Evolutionary conservation across 345 rosid species (phyloP).

Genomic region (Brassica napus): Da-Ae NC_063442.1:2513001-2513500

Average conservation of each 20-base stretch:
- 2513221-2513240: slow-evolving; percentile 37
- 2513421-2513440: slow-evolving; percentile 15
- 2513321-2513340: slow-evolving; percentile 22
- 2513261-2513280: not conserved
- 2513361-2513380: slow-evolving; percentile 15
- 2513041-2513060: slow-evolving; percentile 32
- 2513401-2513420: not conserved
- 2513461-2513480: not conserved
- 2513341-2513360: slow-evolving; percentile 10
- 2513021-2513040: slow-evolving; percentile 16
- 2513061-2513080: slow-evolving; percentile 33
- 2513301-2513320: slow-evolving; percentile 15
- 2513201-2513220: slow-evolving; percentile 31
- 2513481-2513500: not conserved
- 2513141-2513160: slow-evolving; percentile 35
- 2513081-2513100: slow-evolving; percentile 31
- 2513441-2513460: slow-evolving; percentile 34
- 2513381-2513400: slow-evolving; percentile 8
- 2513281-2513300: slow-evolving; percentile 18
- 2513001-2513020: slow-evolving; percentile 35
- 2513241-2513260: slow-evolving; percentile 9
- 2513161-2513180: slow-evolving; percentile 39
- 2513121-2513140: slow-evolving; percentile 36
- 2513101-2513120: slow-evolving; percentile 41
- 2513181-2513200: slow-evolving; percentile 31